Conservation (phyloP, 2,329 filamentous ascomycete species). For the Talaromyces sp. region DNA sequence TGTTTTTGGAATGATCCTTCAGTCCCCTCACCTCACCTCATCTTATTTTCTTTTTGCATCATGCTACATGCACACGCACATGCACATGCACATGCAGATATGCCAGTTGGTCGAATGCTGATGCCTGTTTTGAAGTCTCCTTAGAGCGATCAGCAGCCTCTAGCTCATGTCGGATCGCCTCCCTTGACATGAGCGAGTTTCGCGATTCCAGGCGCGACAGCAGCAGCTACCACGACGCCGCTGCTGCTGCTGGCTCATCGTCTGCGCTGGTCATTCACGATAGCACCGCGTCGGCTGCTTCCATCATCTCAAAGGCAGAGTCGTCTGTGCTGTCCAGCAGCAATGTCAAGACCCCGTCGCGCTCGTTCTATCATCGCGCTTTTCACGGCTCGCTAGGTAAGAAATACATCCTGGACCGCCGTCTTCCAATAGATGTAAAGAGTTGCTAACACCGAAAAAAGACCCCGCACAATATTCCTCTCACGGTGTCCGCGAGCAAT, state of each 20-base stretch:
- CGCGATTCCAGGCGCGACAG: conserved; percentile 3
- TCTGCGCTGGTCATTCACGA: neutral
- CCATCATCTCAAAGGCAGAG: conserved; percentile 5
- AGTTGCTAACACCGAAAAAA: conserved; percentile 19
- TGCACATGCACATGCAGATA: neutral
- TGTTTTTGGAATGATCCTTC: neutral
- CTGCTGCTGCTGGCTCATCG: neutral
- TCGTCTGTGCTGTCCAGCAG: conserved; percentile 22
- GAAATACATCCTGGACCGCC: neutral
- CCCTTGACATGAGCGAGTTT: conserved; percentile 1
- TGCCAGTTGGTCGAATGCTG: neutral
- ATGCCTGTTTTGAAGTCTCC: neutral
- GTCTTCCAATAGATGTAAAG: neutral
- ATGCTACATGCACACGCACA: neutral
- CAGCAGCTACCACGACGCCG: conserved; percentile 4
- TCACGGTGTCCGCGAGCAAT: conserved; percentile 75
- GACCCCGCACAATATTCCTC: conserved; percentile 69
- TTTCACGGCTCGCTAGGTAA: conserved; percentile 37
- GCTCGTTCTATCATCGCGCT: conserved; percentile 42
- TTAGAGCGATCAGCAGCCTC: neutral
- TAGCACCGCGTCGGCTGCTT: neutral
- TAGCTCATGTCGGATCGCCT: neutral
- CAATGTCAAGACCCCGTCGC: conserved; percentile 35
- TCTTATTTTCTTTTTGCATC: no score
- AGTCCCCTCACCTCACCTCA: no score